These are phyloP conservation scores for Ceratocystis cacaofunesta DNA, from an alignment of 2,329 filamentous ascomycete species.

Conservation along the genomic window DNA sequence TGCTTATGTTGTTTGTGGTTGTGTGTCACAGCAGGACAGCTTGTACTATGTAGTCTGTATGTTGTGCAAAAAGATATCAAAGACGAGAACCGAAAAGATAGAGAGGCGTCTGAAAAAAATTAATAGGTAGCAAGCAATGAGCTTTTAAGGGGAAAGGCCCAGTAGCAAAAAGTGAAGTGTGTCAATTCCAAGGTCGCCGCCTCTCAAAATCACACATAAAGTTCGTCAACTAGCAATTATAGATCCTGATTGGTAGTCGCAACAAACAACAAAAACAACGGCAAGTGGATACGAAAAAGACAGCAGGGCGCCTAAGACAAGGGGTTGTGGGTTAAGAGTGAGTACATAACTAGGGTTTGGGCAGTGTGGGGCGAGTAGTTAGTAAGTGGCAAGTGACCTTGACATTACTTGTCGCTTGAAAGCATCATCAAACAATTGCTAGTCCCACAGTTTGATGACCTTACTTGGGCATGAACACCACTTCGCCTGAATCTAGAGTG, in stretches of 20 bases:
- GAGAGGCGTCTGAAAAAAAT: neutral
- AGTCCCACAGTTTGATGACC: no score
- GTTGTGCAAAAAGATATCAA: neutral
- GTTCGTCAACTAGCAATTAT: neutral
- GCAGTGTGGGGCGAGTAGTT: neutral
- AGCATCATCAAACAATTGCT: no score
- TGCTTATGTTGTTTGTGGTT: neutral
- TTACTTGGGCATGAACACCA: no score
- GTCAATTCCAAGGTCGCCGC: neutral
- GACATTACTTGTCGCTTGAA: no score
- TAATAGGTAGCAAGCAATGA: neutral
- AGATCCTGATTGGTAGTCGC: neutral
- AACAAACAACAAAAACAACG: conserved; percentile 3
- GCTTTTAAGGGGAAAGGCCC: neutral
- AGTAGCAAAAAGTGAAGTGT: neutral
- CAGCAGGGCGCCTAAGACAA: neutral
- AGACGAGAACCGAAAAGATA: neutral
- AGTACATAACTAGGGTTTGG: neutral
- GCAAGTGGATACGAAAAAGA: conserved; percentile 1
- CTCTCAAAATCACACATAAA: neutral
- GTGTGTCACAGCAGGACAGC: neutral
- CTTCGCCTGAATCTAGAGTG: no score
- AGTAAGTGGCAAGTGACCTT: neutral
- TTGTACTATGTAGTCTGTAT: neutral
- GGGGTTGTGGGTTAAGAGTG: neutral